A percentile compares a stretch with the other conserved stretches of the same genome.
phyloP scores from a whole-genome alignment of 306 rosid genomes.

The Citrullus colocynthis region DNA sequence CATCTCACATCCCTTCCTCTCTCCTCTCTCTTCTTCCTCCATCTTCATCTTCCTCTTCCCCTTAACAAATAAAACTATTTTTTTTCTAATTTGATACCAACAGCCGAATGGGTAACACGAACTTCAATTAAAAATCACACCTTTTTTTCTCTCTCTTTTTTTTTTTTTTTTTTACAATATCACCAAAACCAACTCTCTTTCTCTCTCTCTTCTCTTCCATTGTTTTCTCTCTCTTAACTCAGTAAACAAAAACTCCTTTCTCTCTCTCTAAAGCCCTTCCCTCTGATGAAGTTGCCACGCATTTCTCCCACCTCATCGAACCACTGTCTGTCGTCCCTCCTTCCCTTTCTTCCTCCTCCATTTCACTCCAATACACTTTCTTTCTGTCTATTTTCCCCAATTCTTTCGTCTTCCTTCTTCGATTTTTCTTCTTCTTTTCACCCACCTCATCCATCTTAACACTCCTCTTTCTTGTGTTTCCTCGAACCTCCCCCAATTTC shows the following conservation, averaged over 20 bases:
- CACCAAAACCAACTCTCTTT: neutral
- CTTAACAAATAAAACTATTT: too few relatives aligned
- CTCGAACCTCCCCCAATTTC: neutral
- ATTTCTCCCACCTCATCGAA: constrained; percentile 38
- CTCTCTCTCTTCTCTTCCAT: too few relatives aligned
- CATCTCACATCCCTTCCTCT: too few relatives aligned
- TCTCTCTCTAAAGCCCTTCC: neutral
- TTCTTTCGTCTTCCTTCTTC: constrained; percentile 14
- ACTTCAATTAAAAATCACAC: neutral
- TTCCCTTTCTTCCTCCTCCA: neutral
- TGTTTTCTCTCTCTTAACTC: neutral
- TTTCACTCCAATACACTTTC: neutral
- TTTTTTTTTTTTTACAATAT: neutral
- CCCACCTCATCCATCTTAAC: neutral
- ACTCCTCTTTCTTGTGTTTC: neutral
- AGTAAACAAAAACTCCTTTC: neutral
- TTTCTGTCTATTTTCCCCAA: neutral
- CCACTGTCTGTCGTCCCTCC: constrained; percentile 64
- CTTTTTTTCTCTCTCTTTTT: too few relatives aligned
- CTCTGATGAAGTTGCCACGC: constrained; percentile 33
- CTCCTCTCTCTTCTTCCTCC: too few relatives aligned
- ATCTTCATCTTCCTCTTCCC: too few relatives aligned
- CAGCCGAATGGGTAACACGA: neutral
- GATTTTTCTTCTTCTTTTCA: constrained; percentile 8
- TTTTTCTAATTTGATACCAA: neutral